Percentiles rank a stretch among this genome's conserved stretches.
Conservation (phyloP, 768 basidiomycete species). For the Mrakia gelida region DNA sequence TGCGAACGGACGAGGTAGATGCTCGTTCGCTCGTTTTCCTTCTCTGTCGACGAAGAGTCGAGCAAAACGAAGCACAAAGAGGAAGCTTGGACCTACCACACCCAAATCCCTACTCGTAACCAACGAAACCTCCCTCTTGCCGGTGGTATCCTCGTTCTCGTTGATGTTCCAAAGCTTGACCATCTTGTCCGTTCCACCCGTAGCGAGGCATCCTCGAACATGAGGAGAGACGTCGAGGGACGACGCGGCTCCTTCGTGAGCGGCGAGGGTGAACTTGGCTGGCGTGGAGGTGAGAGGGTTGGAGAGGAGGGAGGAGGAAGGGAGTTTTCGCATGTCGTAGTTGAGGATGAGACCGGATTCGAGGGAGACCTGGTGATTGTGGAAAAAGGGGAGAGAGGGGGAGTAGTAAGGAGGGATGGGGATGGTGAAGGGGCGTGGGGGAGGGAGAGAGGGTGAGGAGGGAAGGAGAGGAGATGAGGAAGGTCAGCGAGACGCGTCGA, state of each 20-base stretch:
- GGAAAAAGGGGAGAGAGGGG: neutral
- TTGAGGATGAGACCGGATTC: slow-evolving; percentile 92
- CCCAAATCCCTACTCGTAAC: slow-evolving; percentile 85
- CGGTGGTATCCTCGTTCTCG: slow-evolving; percentile 55
- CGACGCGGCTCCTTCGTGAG: slow-evolving; percentile 86
- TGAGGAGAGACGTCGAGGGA: slow-evolving; percentile 87
- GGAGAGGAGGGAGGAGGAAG: slow-evolving; percentile 48
- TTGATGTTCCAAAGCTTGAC: slow-evolving; percentile 88
- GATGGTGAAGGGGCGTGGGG: neutral
- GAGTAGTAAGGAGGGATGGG: neutral
- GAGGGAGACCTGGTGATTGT: slow-evolving; percentile 68
- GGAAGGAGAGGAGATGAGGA: neutral
- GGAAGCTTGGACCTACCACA: slow-evolving; percentile 55
- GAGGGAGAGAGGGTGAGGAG: neutral
- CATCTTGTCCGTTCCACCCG: slow-evolving; percentile 85
- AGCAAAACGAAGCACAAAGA: no score
- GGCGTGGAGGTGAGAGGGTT: slow-evolving; percentile 48
- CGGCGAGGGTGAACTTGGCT: slow-evolving; percentile 74
- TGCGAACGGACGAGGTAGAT: neutral
- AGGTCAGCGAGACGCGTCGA: neutral
- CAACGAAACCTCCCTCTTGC: slow-evolving; percentile 71
- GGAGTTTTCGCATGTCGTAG: slow-evolving; percentile 80
- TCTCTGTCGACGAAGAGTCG: neutral
- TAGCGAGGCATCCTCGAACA: slow-evolving; percentile 82
- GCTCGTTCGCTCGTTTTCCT: neutral